Base-by-base conservation (phyloP, 441 rosid genomes). In the Breynia disticha region DNA sequence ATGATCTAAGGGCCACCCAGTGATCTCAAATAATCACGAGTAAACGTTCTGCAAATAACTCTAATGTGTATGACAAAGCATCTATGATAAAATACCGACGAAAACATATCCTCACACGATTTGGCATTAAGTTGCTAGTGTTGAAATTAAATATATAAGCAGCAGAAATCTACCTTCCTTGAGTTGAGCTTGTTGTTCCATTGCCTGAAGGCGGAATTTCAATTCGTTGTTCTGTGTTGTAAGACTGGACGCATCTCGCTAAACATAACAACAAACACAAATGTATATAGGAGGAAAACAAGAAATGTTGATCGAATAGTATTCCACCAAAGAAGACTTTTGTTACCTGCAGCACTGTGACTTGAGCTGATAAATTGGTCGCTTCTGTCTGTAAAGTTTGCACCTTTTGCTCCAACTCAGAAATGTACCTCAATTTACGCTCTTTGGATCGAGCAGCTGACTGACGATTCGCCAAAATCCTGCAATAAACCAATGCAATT, bases 401-500 rank as follows among this genome's bases (percentile, higher is more conserved):
- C 50, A 77, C 83, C 57, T 78, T 80, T 63, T 80, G 86, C 50
- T 80, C 86, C 64, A 80, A 58, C 60, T 80, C 86, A 19, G 67
- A 56, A 50, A 74, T 72, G 61, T 80, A 76, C 13, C 67, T 70
- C 81, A 70, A 65, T 67, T 80, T 80, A 46, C 83, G 64, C 68
- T 80, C 83, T 70, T 81, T 81, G 19, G 87, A 81, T 17, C 79
- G 81, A 18, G 81, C 81, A 60, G 83, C 87, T 50, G 83, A 80
- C 28, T 61, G 78, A 50, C 86, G 81, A 68, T 80, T 80, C 6
- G 86, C 86, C 70, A 80, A 63, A 48, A 80, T 78, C 76, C 83
- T 80, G 52, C n/a, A 13, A 67, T 41, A 52, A 28, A 28, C 5
- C 43, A 11, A 47, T 24, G 41, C 44, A 19, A 28, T 1, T 20